phyloP scores from a whole-genome alignment of 1,139 yeast genomes.

The Dujonia santamariae region DNA sequence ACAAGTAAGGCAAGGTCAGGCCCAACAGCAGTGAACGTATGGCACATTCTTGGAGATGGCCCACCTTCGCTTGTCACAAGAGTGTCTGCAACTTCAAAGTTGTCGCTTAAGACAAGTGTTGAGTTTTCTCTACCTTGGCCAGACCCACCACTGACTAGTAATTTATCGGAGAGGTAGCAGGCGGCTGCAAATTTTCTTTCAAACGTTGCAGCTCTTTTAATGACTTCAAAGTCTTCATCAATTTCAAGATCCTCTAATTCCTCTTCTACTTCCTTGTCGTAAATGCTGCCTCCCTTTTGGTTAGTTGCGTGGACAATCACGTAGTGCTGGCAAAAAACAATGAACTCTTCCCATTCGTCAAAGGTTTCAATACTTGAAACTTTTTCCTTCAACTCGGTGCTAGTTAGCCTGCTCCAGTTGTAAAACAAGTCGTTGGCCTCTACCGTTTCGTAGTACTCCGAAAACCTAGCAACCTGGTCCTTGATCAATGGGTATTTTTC shows the following conservation, averaged over 20 bases:
- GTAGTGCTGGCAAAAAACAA: constrained; percentile 75
- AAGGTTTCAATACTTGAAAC: constrained; percentile 61
- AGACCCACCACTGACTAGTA: constrained; percentile 55
- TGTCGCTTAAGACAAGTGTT: constrained; percentile 10
- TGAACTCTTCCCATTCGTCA: constrained; percentile 84
- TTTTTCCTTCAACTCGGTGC: constrained; percentile 33
- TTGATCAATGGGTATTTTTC: constrained; percentile 50
- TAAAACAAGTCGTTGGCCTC: constrained; percentile 55
- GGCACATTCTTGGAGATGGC: constrained; percentile 59
- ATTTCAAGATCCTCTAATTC: neutral
- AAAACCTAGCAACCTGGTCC: constrained; percentile 52
- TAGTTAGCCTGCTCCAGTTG: constrained; percentile 52
- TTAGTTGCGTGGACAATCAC: constrained; percentile 65
- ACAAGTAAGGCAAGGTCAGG: constrained; percentile 35
- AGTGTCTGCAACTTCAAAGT: constrained; percentile 10
- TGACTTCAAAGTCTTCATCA: neutral
- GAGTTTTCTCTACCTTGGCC: constrained; percentile 38
- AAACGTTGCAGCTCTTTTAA: constrained; percentile 9
- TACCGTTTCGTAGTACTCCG: constrained; percentile 38
- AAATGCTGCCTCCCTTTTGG: constrained; percentile 9
- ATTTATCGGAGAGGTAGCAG: constrained; percentile 18
- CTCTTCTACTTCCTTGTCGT: neutral
- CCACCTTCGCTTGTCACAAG: constrained; percentile 11
- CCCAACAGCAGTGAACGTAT: constrained; percentile 40
- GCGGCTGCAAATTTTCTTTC: constrained; percentile 51